Base-by-base conservation (phyloP, 1,284 basidiomycete genomes). In the Mycosarcoma maydis region DNA sequence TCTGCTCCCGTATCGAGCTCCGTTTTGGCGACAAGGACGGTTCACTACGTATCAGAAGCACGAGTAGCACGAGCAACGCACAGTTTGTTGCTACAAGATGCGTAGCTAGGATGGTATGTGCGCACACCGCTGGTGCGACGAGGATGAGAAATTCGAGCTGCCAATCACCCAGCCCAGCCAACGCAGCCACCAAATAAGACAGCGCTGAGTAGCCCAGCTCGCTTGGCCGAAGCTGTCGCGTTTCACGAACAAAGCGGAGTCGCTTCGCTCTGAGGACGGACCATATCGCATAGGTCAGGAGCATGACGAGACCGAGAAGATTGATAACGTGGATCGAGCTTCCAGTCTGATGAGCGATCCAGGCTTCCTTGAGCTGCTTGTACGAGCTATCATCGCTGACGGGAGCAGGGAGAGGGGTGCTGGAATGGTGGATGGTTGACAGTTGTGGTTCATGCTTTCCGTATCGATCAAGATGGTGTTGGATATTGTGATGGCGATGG, bases 351-450 rank as follows among this genome's bases (percentile, higher is more conserved):
- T 89, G 88, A 16, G 92, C 89, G 41, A 94, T 90, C 77, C 94
- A 98, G 0, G 88, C 88, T 84, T 94, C 91, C 83, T 97, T 97
- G 22, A 87, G 88, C 16, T 85, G 72, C 83, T 93, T 94, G 86
- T 96, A 96, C 9, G 67, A 60, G 4, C 50, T 13, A 1, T 5
- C 37, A 5, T 34, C 40, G 23, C 17, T n/a, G 6, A 20, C 19
- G 3, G 36, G 8, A 37, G 17, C n/a, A 19, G 7, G 8, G 17
- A 20, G 17, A 23, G 5, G 24, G 39, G 6, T 23, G 38, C 14
- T 3, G n/a, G 4, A 14, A 13, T 5, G 23, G 1, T 39, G 36
- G 36, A 6, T 33, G 48, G 27, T 17, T 43, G 33, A n/a, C 33
- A 24, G 11, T 51, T 47, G 41, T 7, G 52, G 48, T 13, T 50